Percentiles rank a stretch among this genome's conserved stretches.
These are phyloP conservation scores for Conringia planisiliqua DNA, from an alignment of 345 rosid species.

Conservation along the genomic window DNA sequence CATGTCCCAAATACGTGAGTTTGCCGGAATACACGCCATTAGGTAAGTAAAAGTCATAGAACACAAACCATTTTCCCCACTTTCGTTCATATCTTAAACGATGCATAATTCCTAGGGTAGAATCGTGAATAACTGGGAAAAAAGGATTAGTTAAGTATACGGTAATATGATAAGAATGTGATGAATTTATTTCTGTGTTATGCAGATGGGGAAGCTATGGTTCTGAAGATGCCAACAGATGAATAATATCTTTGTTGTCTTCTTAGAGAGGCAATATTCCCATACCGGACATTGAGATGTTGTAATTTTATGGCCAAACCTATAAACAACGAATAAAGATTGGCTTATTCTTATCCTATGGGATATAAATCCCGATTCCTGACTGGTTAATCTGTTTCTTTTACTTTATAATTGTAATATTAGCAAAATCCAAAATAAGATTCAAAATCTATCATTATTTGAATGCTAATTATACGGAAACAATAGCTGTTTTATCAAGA, in stretches of 20 bases:
- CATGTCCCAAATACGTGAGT: conserved; percentile 83
- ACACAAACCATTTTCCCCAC: not conserved
- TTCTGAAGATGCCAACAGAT: conserved; percentile 33
- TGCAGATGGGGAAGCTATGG: conserved; percentile 26
- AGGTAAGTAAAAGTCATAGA: conserved; percentile 43
- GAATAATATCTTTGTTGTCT: not conserved
- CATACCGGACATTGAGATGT: not conserved
- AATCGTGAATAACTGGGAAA: not conserved
- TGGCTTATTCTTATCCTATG: not conserved
- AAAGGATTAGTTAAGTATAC: not conserved
- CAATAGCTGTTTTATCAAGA: not conserved
- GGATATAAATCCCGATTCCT: not conserved
- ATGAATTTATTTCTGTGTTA: not conserved
- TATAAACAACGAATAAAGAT: conserved; percentile 13
- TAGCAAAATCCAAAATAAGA: not conserved
- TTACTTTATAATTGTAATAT: not conserved
- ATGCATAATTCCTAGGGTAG: not conserved
- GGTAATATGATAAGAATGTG: not conserved
- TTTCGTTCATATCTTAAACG: not conserved
- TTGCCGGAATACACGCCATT: conserved; percentile 54
- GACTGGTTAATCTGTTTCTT: not conserved
- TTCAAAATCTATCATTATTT: not conserved
- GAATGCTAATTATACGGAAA: not conserved
- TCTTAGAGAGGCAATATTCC: conserved; percentile 13
- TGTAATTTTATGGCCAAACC: conserved; percentile 15